Base-by-base conservation (phyloP, 192 early-diverging fungal genomes). In the Haplosporangium gracile region DNA sequence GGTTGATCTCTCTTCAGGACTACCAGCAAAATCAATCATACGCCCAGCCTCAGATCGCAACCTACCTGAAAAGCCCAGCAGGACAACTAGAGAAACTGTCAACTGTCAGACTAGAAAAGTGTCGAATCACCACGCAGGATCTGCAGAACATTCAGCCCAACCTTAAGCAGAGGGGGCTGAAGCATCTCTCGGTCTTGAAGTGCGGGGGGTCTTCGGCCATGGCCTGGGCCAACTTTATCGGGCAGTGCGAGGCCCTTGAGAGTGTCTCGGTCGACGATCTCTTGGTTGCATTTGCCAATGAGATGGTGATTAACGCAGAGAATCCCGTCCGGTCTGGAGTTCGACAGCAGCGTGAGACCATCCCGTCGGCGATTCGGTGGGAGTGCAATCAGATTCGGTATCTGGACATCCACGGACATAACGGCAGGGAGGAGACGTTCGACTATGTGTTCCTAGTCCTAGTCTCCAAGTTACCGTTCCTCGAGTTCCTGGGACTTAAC, bases 401-500 rank as follows among this genome's bases (percentile, higher is more conserved):
- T 24, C 43, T 82, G 32, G 81, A 82, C 34, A 70, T 82, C 18
- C 34, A 68, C 75, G 74, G 81, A 60, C 22, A 40, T 34, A 7
- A 13, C 6, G 81, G 75, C 16, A 22, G 26, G 32, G 26, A 57
- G n/a, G 51, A 18, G 7, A 24, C 69, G 40, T 82, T 82, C 29
- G 74, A 77, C 24, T 32, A 76, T 36, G 70, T 82, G 1, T 42
- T 82, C 26, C 47, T 76, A 26, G 81, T 77, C 47, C n/a, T 82
- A 11, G 9, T 82, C 7, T 29, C 69, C 22, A 82, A 70, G 24
- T 42, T 82, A 36, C 34, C 70, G 6, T 13, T 34, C 2, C 75
- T 82, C 32, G 75, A 82, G 57, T 77, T 72, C 68, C 53, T 82
- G 20, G 75, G 81, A 11, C 39, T 82, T 43, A 20, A 32, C 18